Evolutionary conservation across 768 basidiomycete genomes (phyloP).

Genomic region (Mycena leptocephala): DNA sequence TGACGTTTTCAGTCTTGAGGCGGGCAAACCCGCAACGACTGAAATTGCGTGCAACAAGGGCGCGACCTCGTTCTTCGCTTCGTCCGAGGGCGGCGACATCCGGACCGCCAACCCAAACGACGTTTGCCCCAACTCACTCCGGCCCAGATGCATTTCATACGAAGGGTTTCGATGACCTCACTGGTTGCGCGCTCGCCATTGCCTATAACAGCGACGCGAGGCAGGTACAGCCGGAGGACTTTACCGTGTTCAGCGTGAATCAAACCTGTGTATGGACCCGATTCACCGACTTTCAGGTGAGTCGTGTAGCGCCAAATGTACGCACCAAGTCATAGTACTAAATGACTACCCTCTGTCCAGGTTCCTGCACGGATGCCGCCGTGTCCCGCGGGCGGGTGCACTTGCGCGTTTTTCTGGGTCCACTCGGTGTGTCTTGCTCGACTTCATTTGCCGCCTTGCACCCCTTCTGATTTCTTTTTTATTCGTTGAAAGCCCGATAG

Average conservation of each 20-base stretch:
- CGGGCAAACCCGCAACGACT: slow-evolving; percentile 66
- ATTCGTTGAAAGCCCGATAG: slow-evolving; percentile 55
- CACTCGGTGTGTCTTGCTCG: slow-evolving; percentile 61
- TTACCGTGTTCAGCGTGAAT: slow-evolving; percentile 83
- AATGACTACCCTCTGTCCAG: too few relatives aligned
- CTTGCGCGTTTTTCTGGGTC: slow-evolving; percentile 85
- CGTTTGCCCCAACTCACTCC: slow-evolving; percentile 69
- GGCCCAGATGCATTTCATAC: slow-evolving; percentile 68
- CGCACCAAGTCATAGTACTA: too few relatives aligned
- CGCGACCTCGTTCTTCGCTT: slow-evolving; percentile 71
- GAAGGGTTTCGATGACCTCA: slow-evolving; percentile 65
- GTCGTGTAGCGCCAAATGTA: neutral
- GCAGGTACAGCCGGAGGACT: slow-evolving; percentile 75
- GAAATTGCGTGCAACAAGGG: slow-evolving; percentile 76
- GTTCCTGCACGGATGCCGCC: slow-evolving; percentile 80
- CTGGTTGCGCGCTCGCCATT: slow-evolving; percentile 81
- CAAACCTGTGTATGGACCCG: slow-evolving; percentile 83
- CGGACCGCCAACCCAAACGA: slow-evolving; percentile 65
- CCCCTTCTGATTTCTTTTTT: neutral
- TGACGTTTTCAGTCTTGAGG: slow-evolving; percentile 75
- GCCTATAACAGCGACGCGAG: slow-evolving; percentile 79
- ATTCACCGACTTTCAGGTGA: slow-evolving; percentile 76
- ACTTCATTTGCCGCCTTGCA: neutral
- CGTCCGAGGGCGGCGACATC: slow-evolving; percentile 69
- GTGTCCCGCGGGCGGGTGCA: slow-evolving; percentile 75